These are phyloP conservation scores for Phytopythium boreale DNA, from an alignment of 352 stramenopile species.

Conservation along the genomic window DNA sequence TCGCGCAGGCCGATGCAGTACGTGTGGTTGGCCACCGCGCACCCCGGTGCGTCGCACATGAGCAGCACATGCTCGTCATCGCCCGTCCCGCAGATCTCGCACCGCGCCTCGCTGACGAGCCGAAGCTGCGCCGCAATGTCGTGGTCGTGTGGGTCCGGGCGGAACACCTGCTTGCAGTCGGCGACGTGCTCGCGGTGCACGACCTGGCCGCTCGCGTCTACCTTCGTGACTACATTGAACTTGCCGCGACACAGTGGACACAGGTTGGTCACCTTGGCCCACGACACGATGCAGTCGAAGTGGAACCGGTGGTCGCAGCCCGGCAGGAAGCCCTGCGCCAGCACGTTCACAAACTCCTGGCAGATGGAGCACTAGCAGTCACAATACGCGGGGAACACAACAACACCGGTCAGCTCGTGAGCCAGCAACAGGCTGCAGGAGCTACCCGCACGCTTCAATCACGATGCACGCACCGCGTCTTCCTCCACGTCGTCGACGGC, in stretches of 20 bases:
- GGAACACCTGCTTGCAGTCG: slow-evolving; percentile 65
- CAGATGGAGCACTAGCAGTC: slow-evolving; percentile 72
- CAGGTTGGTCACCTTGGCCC: slow-evolving; percentile 80
- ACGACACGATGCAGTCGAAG: slow-evolving; percentile 80
- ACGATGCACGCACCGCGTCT: slow-evolving; percentile 22
- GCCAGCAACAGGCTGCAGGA: neutral
- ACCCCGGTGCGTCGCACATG: slow-evolving; percentile 68
- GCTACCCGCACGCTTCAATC: too few relatives aligned
- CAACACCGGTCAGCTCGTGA: neutral
- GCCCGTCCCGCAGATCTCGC: slow-evolving; percentile 63
- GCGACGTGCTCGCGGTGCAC: slow-evolving; percentile 34
- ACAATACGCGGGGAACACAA: too few relatives aligned
- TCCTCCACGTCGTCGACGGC: slow-evolving; percentile 28
- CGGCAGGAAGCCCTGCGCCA: slow-evolving; percentile 52
- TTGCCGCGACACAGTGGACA: slow-evolving; percentile 80
- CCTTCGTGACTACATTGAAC: slow-evolving; percentile 53
- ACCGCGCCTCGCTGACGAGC: slow-evolving; percentile 70
- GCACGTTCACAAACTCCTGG: slow-evolving; percentile 56
- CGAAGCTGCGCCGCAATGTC: slow-evolving; percentile 63
- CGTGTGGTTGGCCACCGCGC: slow-evolving; percentile 62
- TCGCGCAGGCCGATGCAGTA: slow-evolving; percentile 64
- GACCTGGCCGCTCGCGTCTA: slow-evolving; percentile 31
- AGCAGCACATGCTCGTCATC: slow-evolving; percentile 82
- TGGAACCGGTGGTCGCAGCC: slow-evolving; percentile 82
- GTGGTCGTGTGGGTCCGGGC: slow-evolving; percentile 55